phyloP scores from a whole-genome alignment of 2,329 filamentous ascomycete genomes.

The Ophiosphaerella narmari region DNA sequence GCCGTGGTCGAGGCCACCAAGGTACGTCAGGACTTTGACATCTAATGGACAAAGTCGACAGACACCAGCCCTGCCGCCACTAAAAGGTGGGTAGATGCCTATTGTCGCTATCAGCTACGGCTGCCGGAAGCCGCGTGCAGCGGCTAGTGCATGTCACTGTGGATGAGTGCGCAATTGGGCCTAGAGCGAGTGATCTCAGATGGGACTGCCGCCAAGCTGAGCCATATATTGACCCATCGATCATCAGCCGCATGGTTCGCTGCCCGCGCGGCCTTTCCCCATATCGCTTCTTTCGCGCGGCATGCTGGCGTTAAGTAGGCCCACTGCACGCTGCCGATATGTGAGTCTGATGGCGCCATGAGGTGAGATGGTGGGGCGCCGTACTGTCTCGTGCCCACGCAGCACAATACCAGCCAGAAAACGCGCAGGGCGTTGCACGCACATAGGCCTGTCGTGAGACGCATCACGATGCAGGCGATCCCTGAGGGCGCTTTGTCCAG shows the following conservation, averaged over 20 bases:
- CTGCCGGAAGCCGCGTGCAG: conserved; percentile 42
- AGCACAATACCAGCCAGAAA: conserved; percentile 20
- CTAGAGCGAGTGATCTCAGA: conserved; percentile 46
- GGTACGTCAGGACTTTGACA: conserved; percentile 12
- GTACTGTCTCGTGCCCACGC: conserved; percentile 32
- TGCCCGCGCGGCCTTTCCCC: conserved; percentile 22
- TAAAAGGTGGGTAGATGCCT: conserved; percentile 26
- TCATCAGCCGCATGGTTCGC: conserved; percentile 46
- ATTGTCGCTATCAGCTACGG: conserved; percentile 41
- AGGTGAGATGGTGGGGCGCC: conserved; percentile 14
- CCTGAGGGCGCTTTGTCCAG: conserved; percentile 38
- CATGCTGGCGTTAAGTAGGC: conserved; percentile 23
- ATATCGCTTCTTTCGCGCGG: conserved; percentile 17
- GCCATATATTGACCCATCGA: conserved; percentile 44
- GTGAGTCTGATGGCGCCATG: conserved; percentile 22
- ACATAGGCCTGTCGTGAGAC: conserved; percentile 14
- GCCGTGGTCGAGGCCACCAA: conserved; percentile 33
- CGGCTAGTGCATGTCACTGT: conserved; percentile 41
- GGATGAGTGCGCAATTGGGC: conserved; percentile 39
- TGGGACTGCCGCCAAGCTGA: conserved; percentile 43
- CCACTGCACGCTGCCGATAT: conserved; percentile 11
- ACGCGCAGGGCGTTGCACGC: conserved; percentile 32
- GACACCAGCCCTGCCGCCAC: conserved; percentile 39
- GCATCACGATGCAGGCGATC: conserved; percentile 40
- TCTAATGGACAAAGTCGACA: conserved; percentile 19